Base-by-base conservation (phyloP, 805 yeast genomes). In the Starmerella vitae region DNA sequence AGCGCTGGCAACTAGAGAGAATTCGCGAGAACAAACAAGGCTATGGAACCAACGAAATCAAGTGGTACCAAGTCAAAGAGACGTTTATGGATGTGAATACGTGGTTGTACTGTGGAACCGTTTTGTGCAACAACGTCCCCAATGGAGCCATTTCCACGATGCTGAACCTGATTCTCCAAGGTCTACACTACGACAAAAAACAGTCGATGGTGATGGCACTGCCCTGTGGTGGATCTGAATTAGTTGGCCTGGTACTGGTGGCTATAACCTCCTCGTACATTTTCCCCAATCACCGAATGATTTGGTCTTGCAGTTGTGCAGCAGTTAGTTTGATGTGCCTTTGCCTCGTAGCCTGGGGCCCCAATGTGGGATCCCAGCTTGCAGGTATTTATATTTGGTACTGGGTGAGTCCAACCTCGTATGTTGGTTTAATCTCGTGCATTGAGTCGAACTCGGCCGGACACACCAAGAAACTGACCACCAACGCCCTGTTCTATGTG, bases 21-120 rank as follows among this genome's bases (percentile, higher is more conserved):
- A 71, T 70, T 45, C 68, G 75, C 47, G 49, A 47, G 17, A 73
- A 69, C 57, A 71, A 67, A 48, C 76, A 68, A 46, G 82, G 80
- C 34, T 68, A 69, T 52, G 77, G 78, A 41, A 70, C 66, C 47
- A 66, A 59, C 47, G 58, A 62, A 32, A 71, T 74, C 65, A 74
- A 74, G 50, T 59, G 59, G 63, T 55, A 64, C 38, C 82, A 77
- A 53, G 59, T 72, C 31, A 56, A 52, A 18, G 78, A 75, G 51
- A 69, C 72, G 9, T 38, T 72, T 24, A 48, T 50, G 9, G 82
- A 76, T 48, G 41, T 58, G 34, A 67, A 69, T 49, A 63, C 71
- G 8, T 73, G 72, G 70, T 46, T 71, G 17, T 57, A 64, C 43
- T 62, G 72, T 41, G 43, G 59, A 3, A 59, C 63, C 36, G 67